Evolutionary conservation across 495 filamentous ascomycete species (phyloP).

Genomic region (Penicillium chermesinum): DNA sequence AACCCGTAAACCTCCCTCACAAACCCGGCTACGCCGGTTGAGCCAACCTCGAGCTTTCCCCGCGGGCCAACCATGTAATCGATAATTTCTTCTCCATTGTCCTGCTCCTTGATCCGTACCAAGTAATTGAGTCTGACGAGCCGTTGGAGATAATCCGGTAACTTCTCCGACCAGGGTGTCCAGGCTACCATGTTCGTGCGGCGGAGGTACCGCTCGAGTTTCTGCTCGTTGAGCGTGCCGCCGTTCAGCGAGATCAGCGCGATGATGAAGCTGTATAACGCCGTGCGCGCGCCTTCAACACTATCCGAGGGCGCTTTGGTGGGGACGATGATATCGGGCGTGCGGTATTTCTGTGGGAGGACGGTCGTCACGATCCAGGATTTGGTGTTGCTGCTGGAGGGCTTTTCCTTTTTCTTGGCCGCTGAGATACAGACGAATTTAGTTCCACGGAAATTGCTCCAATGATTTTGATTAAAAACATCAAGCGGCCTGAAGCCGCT

Average conservation of each 20-base stretch:
- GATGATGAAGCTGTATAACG: slow-evolving; percentile 73
- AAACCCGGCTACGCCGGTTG: slow-evolving; percentile 63
- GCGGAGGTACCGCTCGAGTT: slow-evolving; percentile 65
- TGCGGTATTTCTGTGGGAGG: slow-evolving; percentile 61
- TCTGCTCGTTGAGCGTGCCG: slow-evolving; percentile 66
- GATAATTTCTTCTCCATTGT: slow-evolving; percentile 65
- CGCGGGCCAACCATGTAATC: slow-evolving; percentile 77
- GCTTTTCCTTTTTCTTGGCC: slow-evolving; percentile 51
- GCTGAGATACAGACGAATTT: slow-evolving; percentile 44
- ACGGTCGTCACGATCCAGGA: slow-evolving; percentile 70
- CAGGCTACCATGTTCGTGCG: slow-evolving; percentile 72
- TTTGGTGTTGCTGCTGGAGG: slow-evolving; percentile 50
- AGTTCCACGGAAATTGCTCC: too few relatives aligned
- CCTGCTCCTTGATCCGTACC: slow-evolving; percentile 61
- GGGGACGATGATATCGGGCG: slow-evolving; percentile 60
- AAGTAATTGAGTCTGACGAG: slow-evolving; percentile 83
- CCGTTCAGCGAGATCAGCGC: slow-evolving; percentile 67
- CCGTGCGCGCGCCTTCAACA: slow-evolving; percentile 73
- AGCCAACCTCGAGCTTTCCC: slow-evolving; percentile 80
- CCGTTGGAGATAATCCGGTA: slow-evolving; percentile 50
- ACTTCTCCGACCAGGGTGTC: slow-evolving; percentile 68
- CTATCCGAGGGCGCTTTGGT: slow-evolving; percentile 55
- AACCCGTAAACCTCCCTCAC: slow-evolving; percentile 57
- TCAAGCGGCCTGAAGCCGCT: too few relatives aligned
- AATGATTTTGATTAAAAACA: too few relatives aligned